These are phyloP conservation scores for Raddia distichophylla DNA, from an alignment of 176 grass and related monocot genomes.

Conservation along the genomic window DNA sequence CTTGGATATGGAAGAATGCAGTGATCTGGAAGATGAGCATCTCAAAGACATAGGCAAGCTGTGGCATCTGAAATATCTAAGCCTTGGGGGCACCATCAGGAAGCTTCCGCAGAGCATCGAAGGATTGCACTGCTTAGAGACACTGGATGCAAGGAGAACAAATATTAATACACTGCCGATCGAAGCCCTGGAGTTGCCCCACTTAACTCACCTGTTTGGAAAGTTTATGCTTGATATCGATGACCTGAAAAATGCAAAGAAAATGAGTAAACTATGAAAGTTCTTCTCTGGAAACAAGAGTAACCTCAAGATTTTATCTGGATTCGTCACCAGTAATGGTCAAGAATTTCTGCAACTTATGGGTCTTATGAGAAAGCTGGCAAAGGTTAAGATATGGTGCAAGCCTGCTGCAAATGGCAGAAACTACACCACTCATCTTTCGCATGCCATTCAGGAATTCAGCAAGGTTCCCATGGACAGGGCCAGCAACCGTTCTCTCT, in stretches of 20 bases:
- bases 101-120: constrained; percentile 24
- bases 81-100: not conserved
- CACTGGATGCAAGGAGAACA: constrained; percentile 42
- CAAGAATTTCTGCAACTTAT: constrained; percentile 28
- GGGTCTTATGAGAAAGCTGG: constrained; percentile 14
- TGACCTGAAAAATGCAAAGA: constrained; percentile 9
- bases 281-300: constrained; percentile 31
- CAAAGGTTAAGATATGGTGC: constrained; percentile 45
- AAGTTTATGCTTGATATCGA: constrained; percentile 37
- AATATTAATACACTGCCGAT: constrained; percentile 20
- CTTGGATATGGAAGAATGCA: constrained; percentile 37
- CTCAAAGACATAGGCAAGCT: constrained; percentile 33
- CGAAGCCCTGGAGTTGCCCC: not conserved
- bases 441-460: constrained; percentile 38
- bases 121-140: constrained; percentile 34
- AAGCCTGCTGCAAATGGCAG: not conserved
- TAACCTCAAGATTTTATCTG: constrained; percentile 40
- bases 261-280: constrained; percentile 9
- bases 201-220: constrained; percentile 44
- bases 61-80: constrained; percentile 35
- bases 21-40: not conserved
- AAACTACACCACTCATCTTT: constrained; percentile 3
- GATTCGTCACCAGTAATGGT: not conserved
- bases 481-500: constrained; percentile 18
- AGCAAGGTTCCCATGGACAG: constrained; percentile 24